Evolutionary conservation across 352 stramenopile species (phyloP), one percentile per base, ranked within the genome.

Genomic region (Globisporangium parvum): DNA sequence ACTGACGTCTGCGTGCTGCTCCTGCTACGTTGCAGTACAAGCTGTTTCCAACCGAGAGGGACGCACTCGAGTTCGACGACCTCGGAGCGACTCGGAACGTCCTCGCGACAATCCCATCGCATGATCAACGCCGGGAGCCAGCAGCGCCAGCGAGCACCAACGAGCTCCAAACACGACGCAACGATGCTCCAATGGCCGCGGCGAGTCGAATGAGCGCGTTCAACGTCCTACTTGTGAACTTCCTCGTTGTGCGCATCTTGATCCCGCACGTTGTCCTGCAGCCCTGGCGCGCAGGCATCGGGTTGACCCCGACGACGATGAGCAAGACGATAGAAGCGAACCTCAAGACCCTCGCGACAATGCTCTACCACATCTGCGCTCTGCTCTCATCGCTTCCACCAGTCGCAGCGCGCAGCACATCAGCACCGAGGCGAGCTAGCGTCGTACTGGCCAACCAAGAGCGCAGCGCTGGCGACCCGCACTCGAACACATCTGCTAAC

Each of bases 141-240:
- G 3, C 26, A 47, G 4, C 23, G 31, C 31, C 31, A 48, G 33
- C 28, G 24, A 24, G 28, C 3, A 21, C 31, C n/a, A 26, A 39
- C 21, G n/a, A 44, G 0, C 17, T 24, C 2, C 24, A 48, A 28
- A 28, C 28, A 9, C 9, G 2, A 12, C 12, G 20, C 21, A 21
- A 17, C 35, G 14, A 4, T 66, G 67, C 37, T 61, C 11, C 20
- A 26, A 18, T 12, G 18, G 3, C 3, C 12, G 17, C 0, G 5
- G 23, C 41, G 20, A 47, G 17, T 28, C 18, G 18, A 23, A 14
- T 24, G 17, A 47, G n/a, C 70, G 10, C 72, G 2, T 83, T 80
- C 55, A 66, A 87, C 54, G 48, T 91, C 3, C 63, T 89, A 17
- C 31, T 85, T 21, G 51, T 85, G 51, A 88, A 86, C 55, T 88